Evolutionary conservation across 2,329 filamentous ascomycete species (phyloP).

Genomic region (Cladophialophora chaetospira): DNA sequence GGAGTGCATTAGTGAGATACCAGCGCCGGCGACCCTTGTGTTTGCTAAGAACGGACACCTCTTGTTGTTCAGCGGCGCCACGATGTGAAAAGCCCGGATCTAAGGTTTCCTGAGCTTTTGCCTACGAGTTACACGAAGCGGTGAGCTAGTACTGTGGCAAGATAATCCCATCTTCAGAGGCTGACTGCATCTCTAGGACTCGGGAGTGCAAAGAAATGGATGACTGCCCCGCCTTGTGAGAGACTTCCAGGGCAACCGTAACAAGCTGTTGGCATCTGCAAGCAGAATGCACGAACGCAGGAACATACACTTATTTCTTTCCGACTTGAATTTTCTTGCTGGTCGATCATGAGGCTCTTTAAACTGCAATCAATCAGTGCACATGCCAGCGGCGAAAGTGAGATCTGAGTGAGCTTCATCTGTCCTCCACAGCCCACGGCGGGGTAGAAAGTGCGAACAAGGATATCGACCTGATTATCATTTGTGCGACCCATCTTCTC

Average conservation of each 20-base stretch:
- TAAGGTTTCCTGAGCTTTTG: not conserved
- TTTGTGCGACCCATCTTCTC: no score
- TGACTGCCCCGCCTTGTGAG: not conserved
- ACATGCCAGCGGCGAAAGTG: not conserved
- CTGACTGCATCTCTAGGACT: not conserved
- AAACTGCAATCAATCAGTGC: no score
- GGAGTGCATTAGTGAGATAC: conserved; percentile 9
- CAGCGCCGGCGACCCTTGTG: not conserved
- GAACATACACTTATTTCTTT: not conserved
- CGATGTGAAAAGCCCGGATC: not conserved
- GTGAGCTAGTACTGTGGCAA: not conserved
- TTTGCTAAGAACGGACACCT: not conserved
- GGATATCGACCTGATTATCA: conserved; percentile 7
- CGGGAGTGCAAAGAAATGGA: not conserved
- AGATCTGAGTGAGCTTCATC: not conserved
- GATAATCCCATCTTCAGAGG: not conserved
- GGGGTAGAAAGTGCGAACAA: not conserved
- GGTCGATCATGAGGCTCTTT: not conserved
- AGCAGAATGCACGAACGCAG: not conserved
- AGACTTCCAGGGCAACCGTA: not conserved
- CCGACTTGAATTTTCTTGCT: not conserved
- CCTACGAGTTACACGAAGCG: not conserved
- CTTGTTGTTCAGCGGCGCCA: not conserved
- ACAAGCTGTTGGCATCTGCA: not conserved
- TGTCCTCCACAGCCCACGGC: not conserved